Conservation (phyloP, 192 early-diverging fungal species). For the Mortierella antarctica region DNA sequence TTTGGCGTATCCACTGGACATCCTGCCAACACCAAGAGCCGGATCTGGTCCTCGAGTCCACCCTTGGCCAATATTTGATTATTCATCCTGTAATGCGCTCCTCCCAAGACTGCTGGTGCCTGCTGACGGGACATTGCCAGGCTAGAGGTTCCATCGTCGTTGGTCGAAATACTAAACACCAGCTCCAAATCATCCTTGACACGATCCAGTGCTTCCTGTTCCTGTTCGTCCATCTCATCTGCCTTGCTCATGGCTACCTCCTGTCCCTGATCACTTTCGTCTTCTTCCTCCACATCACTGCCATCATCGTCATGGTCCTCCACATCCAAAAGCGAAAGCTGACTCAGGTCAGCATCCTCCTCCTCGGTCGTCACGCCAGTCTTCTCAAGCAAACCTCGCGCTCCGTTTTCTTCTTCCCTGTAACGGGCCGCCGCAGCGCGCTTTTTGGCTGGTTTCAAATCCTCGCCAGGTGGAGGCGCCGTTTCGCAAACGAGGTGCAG, state of each 20-base stretch:
- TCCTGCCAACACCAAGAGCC: slow-evolving; percentile 30
- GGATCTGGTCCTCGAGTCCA: slow-evolving; percentile 46
- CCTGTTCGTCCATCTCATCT: slow-evolving; percentile 37
- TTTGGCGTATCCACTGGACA: slow-evolving; percentile 34
- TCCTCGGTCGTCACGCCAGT: neutral
- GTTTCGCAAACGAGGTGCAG: slow-evolving; percentile 48
- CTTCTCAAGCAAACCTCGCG: neutral
- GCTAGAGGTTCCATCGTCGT: neutral
- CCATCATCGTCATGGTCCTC: neutral
- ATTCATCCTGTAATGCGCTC: slow-evolving; percentile 32
- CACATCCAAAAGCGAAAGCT: slow-evolving; percentile 18
- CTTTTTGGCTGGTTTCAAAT: neutral
- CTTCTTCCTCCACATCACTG: slow-evolving; percentile 14
- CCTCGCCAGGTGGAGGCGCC: slow-evolving; percentile 17
- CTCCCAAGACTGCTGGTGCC: neutral
- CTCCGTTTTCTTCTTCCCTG: slow-evolving; percentile 7
- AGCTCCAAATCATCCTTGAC: slow-evolving; percentile 37
- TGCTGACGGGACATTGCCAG: slow-evolving; percentile 2
- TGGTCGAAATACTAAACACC: slow-evolving; percentile 10
- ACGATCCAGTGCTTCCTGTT: slow-evolving; percentile 29
- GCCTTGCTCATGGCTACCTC: slow-evolving; percentile 17
- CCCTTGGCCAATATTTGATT: slow-evolving; percentile 40
- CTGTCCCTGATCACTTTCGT: slow-evolving; percentile 33
- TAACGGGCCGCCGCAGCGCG: neutral
- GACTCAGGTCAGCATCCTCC: slow-evolving; percentile 14